phyloP scores from a whole-genome alignment of 225 moss, liverwort and hornwort genomes.

The Sphagnum tenellum region DNA sequence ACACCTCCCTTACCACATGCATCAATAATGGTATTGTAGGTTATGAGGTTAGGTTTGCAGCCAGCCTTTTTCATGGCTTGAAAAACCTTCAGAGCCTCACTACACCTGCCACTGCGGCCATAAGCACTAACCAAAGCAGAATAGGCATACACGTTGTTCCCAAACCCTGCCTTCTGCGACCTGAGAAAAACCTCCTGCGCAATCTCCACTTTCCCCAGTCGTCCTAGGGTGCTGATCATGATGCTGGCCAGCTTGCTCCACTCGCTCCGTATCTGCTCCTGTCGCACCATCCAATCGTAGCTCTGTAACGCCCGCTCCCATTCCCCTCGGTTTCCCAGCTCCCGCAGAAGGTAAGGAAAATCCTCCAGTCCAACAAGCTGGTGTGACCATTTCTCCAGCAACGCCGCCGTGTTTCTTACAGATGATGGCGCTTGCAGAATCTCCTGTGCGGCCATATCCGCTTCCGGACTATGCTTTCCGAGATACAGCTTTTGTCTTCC shows the following conservation, averaged over 20 bases:
- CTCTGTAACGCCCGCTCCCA: conserved; percentile 91
- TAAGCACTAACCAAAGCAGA: conserved; percentile 96
- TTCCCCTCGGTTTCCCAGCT: conserved; percentile 87
- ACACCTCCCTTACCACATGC: conserved; percentile 98
- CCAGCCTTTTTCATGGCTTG: conserved; percentile 96
- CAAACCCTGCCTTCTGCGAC: conserved; percentile 78
- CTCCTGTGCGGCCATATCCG: conserved; percentile 74
- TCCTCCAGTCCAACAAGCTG: conserved; percentile 79
- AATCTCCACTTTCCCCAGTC: conserved; percentile 89
- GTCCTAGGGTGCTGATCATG: conserved; percentile 87
- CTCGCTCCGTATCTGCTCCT: conserved; percentile 67
- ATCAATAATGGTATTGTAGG: conserved; percentile 93
- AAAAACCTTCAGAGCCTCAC: conserved; percentile 90
- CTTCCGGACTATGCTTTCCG: conserved; percentile 90
- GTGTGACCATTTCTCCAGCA: conserved; percentile 73
- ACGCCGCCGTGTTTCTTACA: conserved; percentile 24
- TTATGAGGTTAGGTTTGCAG: conserved; percentile 91
- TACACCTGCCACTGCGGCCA: conserved; percentile 85
- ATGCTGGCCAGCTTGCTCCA: conserved; percentile 99
- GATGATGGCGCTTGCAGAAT: conserved; percentile 39
- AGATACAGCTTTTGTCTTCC: conserved; percentile 89
- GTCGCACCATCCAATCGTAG: conserved; percentile 97
- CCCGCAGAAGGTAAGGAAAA: conserved; percentile 77
- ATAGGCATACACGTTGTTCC: conserved; percentile 95
- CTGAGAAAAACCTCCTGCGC: conserved; percentile 78